Evolutionary conservation across 495 filamentous ascomycete species (phyloP).

Genomic region (Talaromyces liani): DNA sequence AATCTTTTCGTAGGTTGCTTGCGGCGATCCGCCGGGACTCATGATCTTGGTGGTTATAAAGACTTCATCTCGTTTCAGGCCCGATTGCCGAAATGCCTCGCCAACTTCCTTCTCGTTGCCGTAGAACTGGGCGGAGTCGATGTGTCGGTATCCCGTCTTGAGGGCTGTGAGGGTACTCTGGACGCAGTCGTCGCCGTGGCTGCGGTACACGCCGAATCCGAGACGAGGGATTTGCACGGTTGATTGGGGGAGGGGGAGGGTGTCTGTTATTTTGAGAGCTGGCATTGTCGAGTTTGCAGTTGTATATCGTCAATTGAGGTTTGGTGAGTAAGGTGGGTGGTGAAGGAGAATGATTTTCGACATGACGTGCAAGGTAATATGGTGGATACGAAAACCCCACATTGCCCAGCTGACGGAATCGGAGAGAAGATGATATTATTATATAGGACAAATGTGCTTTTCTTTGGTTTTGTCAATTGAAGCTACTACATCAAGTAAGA

Average conservation of each 20-base stretch:
- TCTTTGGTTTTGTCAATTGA: neutral
- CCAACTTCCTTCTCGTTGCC: constrained; percentile 62
- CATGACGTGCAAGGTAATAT: neutral
- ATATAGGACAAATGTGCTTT: neutral
- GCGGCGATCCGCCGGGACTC: constrained; percentile 43
- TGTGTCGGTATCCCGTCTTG: constrained; percentile 58
- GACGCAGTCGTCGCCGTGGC: constrained; percentile 40
- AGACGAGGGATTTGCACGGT: constrained; percentile 51
- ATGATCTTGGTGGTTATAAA: constrained; percentile 66
- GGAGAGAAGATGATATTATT: neutral
- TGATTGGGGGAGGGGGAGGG: constrained; percentile 48
- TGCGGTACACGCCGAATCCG: constrained; percentile 70
- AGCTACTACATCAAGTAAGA: no score
- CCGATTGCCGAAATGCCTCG: constrained; percentile 47
- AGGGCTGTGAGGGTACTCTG: constrained; percentile 55
- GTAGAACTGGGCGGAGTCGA: constrained; percentile 69
- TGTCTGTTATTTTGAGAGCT: constrained; percentile 40
- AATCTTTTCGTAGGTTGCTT: constrained; percentile 51
- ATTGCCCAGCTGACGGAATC: neutral
- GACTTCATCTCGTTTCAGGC: constrained; percentile 47
- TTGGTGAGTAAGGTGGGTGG: neutral
- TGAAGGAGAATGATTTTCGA: neutral
- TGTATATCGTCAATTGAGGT: neutral
- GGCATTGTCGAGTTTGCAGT: constrained; percentile 15
- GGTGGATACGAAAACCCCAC: neutral